Evolutionary conservation across 352 stramenopile genomes (phyloP).

Genomic region (Globisporangium mamillatum): DNA sequence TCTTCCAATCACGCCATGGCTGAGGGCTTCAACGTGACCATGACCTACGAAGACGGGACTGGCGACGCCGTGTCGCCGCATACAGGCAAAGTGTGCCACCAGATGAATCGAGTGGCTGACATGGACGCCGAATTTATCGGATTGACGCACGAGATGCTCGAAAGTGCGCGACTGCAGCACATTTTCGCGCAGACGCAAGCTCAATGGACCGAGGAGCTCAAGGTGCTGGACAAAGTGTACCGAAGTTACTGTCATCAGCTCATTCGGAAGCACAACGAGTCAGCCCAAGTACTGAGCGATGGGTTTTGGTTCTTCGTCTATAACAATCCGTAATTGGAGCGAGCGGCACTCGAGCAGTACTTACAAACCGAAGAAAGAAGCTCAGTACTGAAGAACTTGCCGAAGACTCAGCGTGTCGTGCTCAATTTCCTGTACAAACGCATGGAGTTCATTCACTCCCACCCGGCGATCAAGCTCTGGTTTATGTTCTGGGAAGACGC

Average conservation of each 20-base stretch:
- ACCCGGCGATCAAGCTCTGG: constrained; percentile 33
- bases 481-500: constrained; percentile 25
- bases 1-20: constrained; percentile 21
- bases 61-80: constrained; percentile 30
- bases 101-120: constrained; percentile 25
- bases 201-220: constrained; percentile 19
- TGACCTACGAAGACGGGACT: constrained; percentile 37
- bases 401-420: constrained; percentile 17
- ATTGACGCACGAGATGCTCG: constrained; percentile 26
- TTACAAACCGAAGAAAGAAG: constrained; percentile 27
- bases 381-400: constrained; percentile 18
- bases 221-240: constrained; percentile 12
- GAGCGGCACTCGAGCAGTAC: constrained; percentile 26
- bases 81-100: constrained; percentile 28
- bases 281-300: constrained; percentile 31
- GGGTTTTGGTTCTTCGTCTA: constrained; percentile 51
- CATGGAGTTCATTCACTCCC: constrained; percentile 32
- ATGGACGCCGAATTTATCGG: constrained; percentile 32
- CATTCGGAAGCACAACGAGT: constrained; percentile 19
- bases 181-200: constrained; percentile 28
- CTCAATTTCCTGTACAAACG: constrained; percentile 39
- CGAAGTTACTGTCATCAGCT: constrained; percentile 27
- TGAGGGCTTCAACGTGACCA: constrained; percentile 40
- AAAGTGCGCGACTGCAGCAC: constrained; percentile 21
- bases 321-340: constrained; percentile 27